These are phyloP conservation scores for Saccharomyces hybrid DNA, from an alignment of 1,139 yeast genomes.

Conservation along the genomic window DNA sequence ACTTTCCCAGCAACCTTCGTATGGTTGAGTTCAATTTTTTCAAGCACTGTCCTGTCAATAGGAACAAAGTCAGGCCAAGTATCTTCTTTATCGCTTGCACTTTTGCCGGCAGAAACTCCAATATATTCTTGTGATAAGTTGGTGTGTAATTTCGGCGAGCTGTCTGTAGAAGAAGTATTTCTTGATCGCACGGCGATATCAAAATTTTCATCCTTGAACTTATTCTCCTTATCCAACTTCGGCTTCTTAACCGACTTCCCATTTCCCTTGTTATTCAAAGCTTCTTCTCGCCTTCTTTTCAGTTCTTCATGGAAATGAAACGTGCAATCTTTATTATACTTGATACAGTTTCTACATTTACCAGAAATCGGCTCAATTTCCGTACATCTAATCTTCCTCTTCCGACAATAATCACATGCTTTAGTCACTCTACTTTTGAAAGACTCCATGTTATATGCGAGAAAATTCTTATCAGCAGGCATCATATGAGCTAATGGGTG, in stretches of 20 bases:
- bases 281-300: background rate
- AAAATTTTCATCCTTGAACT: background rate
- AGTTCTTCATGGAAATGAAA: background rate
- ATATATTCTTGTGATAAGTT: background rate
- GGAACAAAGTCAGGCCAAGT: background rate
- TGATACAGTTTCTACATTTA: slow-evolving; percentile 26
- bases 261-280: background rate
- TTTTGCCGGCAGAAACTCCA: background rate
- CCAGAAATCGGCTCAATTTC: slow-evolving; percentile 17
- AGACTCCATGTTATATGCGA: background rate
- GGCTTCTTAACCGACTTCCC: background rate
- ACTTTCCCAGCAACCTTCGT: slow-evolving; percentile 7
- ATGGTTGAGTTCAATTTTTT: background rate
- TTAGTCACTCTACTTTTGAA: slow-evolving; percentile 24
- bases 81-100: background rate
- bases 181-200: background rate
- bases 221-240: background rate
- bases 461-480: background rate
- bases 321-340: slow-evolving; percentile 19
- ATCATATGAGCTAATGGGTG: background rate
- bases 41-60: background rate
- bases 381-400: slow-evolving; percentile 32
- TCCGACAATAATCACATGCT: slow-evolving; percentile 34
- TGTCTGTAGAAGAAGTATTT: background rate
- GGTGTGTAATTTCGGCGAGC: background rate